A percentile compares a stretch with the other conserved stretches of the same genome.
Conservation (phyloP, 345 rosid species). For the Populus tremula region DNA sequence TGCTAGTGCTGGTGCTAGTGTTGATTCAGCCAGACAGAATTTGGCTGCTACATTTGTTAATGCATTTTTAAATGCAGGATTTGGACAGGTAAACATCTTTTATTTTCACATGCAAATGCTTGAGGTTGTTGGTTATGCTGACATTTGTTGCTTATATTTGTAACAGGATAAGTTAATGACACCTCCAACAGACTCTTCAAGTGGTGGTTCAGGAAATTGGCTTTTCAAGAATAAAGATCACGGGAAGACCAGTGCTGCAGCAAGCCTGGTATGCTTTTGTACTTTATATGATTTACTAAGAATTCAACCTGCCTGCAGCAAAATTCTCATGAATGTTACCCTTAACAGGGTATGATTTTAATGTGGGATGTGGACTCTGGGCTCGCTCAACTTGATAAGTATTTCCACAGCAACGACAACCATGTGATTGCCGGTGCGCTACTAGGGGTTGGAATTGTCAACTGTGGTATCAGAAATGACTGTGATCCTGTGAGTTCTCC, state of each 20-base stretch:
- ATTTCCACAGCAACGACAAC: slow-evolving; percentile 75
- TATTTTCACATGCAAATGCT: slow-evolving; percentile 8
- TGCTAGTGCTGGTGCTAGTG: slow-evolving; percentile 67
- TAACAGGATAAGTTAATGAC: slow-evolving; percentile 93
- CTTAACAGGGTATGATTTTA: slow-evolving; percentile 76
- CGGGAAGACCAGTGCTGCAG: slow-evolving; percentile 91
- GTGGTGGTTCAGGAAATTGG: slow-evolving; percentile 77
- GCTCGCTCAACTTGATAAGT: slow-evolving; percentile 85
- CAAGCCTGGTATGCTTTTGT: slow-evolving; percentile 68
- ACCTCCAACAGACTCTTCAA: slow-evolving; percentile 63
- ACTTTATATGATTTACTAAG: neutral
- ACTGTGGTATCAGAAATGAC: slow-evolving; percentile 74
- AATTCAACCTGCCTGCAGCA: neutral
- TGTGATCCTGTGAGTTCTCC: slow-evolving; percentile 80
- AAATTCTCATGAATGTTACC: slow-evolving; percentile 13
- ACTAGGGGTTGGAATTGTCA: slow-evolving; percentile 88
- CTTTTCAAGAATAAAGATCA: slow-evolving; percentile 96
- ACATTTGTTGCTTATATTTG: slow-evolving; percentile 7
- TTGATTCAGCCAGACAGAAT: slow-evolving; percentile 92
- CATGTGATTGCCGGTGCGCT: slow-evolving; percentile 86
- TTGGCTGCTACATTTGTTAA: slow-evolving; percentile 95
- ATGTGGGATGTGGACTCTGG: slow-evolving; percentile 94
- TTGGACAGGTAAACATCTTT: slow-evolving; percentile 64
- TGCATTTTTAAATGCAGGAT: slow-evolving; percentile 97
- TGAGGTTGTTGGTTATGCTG: slow-evolving; percentile 4